These are phyloP conservation scores for Malus sylvestris DNA, from an alignment of 306 rosid species.

Conservation along the genomic window DNA sequence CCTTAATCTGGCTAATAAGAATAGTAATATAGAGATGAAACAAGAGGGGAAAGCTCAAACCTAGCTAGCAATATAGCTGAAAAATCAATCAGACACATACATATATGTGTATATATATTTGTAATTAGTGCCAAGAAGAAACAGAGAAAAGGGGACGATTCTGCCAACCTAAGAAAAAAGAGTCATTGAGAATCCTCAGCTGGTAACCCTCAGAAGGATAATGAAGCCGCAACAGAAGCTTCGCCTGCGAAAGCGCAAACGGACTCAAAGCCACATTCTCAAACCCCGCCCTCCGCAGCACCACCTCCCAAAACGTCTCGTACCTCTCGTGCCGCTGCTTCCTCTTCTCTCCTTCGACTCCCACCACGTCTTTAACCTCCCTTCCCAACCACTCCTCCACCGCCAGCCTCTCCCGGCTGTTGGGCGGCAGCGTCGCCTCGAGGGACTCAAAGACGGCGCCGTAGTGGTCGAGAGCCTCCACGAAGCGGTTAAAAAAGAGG, in stretches of 20 bases:
- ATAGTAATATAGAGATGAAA: background rate
- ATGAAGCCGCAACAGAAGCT: constrained; percentile 47
- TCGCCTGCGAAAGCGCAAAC: constrained; percentile 50
- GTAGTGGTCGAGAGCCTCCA: constrained; percentile 44
- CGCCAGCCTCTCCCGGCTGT: constrained; percentile 37
- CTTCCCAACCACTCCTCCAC: constrained; percentile 48
- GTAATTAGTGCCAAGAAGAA: constrained; percentile 39
- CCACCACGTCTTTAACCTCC: constrained; percentile 37
- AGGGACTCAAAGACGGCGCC: constrained; percentile 35
- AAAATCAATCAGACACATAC: background rate
- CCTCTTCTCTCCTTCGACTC: constrained; percentile 12
- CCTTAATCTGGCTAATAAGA: too few species aligned
- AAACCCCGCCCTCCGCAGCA: constrained; percentile 36
- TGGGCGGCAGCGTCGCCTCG: constrained; percentile 49
- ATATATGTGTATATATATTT: background rate
- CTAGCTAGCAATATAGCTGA: background rate
- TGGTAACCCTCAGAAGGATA: constrained; percentile 52
- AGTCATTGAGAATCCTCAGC: constrained; percentile 33
- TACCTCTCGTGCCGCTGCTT: constrained; percentile 24
- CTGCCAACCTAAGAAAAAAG: constrained; percentile 44
- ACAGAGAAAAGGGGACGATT: constrained; percentile 48
- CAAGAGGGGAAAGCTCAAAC: background rate
- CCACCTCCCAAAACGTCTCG: constrained; percentile 33
- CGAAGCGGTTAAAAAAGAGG: constrained; percentile 25
- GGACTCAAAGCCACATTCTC: constrained; percentile 42